Evolutionary conservation across 148 eudicot species (phyloP), one percentile per base, ranked within the genome.

Genomic region (Rheum nobile): DNA sequence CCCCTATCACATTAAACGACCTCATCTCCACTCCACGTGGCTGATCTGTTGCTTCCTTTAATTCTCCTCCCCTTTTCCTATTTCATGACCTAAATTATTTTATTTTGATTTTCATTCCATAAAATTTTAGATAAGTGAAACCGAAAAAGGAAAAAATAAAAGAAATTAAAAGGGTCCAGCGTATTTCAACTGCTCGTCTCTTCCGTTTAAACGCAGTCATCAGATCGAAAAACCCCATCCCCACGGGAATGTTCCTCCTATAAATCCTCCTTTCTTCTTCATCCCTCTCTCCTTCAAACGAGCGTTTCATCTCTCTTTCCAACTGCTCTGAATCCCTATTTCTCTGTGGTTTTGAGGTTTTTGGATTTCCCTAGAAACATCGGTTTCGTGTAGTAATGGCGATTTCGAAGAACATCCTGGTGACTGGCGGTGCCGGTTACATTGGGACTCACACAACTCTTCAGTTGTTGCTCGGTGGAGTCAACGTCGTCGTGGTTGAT

Each of bases 351-450:
- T 57, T 1, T 16, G 17, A 32, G 10, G 19, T 19, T 34, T 32
- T 6, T 34, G 19, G 41, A 67, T 19, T 42, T 69, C 22, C 19
- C 67, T 63, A 47, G 43, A 68, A 54, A 17, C 59, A 43, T 69
- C 72, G 5, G 13, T 19, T 28, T 17, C 14, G 41, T 63, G 37
- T 44, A 19, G 80, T 82, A 85, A 79, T 79, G 76, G 79, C 78
- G 76, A 70, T 38, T 72, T 77, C 75, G 71, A 79, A 75, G 72
- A 83, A 54, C 31, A 84, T 96, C 50, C 79, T 96, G 71, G 99
- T 96, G 35, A 96, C 97, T 1, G 99, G 99, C 0, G 99, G 99
- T 0, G 96, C 96, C 26, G 99, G 99, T n/a, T 96, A 96, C 76
- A 90, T 96, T 24, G 99, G 99, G 4, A 92, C 86, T 70, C 99